Percentiles rank a stretch among this genome's conserved stretches.
These are phyloP conservation scores for Diaporthe sp. DNA, from an alignment of 2,329 filamentous ascomycete genomes.

Conservation along the genomic window DNA sequence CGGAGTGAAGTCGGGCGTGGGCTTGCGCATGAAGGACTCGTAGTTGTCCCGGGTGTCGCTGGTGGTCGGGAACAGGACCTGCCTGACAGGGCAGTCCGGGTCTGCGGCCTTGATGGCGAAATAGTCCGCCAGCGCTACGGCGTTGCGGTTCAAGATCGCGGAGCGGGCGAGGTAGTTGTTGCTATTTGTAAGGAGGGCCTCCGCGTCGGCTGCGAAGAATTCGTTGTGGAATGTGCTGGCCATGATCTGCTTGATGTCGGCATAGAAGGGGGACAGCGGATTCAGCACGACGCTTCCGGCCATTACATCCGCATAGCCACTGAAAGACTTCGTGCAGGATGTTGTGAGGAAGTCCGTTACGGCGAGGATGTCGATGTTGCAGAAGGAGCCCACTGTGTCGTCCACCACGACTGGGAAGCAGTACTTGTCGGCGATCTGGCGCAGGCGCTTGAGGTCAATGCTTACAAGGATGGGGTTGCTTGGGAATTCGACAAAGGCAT, in stretches of 20 bases:
- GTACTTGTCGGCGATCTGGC: slow-evolving; percentile 59
- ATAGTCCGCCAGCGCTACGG: slow-evolving; percentile 62
- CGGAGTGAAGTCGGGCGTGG: slow-evolving; percentile 60
- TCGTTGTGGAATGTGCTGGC: slow-evolving; percentile 57
- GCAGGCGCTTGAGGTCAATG: slow-evolving; percentile 56
- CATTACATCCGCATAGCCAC: slow-evolving; percentile 68
- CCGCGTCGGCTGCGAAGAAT: slow-evolving; percentile 62
- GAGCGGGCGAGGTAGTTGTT: slow-evolving; percentile 68
- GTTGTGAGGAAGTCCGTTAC: slow-evolving; percentile 65
- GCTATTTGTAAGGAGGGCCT: slow-evolving; percentile 64
- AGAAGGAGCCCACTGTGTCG: slow-evolving; percentile 63
- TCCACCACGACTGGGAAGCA: slow-evolving; percentile 62
- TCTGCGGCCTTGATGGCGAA: slow-evolving; percentile 53
- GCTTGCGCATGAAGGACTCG: slow-evolving; percentile 52
- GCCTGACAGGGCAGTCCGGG: slow-evolving; percentile 56
- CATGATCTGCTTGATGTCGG: slow-evolving; percentile 52
- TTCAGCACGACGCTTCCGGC: slow-evolving; percentile 66
- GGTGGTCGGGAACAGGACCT: slow-evolving; percentile 60
- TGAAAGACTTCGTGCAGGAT: slow-evolving; percentile 72
- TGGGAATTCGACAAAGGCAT: slow-evolving; percentile 65
- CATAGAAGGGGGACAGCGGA: slow-evolving; percentile 59
- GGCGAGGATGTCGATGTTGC: slow-evolving; percentile 64
- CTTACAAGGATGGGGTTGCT: slow-evolving; percentile 61
- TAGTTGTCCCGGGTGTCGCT: slow-evolving; percentile 54
- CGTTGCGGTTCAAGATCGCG: slow-evolving; percentile 66